These are phyloP conservation scores for Colletotrichum cuscutae DNA, from an alignment of 2,329 filamentous ascomycete genomes.

Conservation along the genomic window DNA sequence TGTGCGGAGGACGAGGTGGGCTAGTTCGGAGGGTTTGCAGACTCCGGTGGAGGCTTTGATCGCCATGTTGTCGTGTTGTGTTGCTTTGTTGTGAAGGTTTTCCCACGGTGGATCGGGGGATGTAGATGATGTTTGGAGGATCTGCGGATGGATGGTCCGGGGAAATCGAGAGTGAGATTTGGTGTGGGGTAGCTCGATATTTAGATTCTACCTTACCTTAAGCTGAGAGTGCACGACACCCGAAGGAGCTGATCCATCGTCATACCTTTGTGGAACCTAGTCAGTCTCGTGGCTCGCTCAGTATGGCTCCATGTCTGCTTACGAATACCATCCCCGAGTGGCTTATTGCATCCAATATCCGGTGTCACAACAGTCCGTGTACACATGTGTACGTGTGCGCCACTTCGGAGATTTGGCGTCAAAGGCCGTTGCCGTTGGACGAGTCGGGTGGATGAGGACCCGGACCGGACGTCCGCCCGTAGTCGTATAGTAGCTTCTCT, in stretches of 20 bases:
- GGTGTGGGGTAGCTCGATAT: background rate
- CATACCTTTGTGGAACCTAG: too few species aligned
- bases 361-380: background rate
- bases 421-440: background rate
- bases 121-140: background rate
- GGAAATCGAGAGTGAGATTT: background rate
- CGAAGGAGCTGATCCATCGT: too few species aligned
- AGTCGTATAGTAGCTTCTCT: background rate
- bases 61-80: constrained; percentile 3
- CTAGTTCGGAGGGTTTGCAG: constrained; percentile 23
- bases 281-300: too few species aligned
- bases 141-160: too few species aligned
- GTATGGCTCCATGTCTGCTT: background rate
- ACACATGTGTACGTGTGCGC: accelerated
- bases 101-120: too few species aligned
- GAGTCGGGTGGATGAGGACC: background rate
- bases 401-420: background rate
- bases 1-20: constrained; percentile 23
- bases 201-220: background rate
- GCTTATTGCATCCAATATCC: background rate
- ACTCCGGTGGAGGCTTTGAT: background rate
- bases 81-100: too few species aligned
- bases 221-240: background rate
- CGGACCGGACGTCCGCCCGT: constrained; percentile 23
- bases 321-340: background rate